Evolutionary conservation across 129 eudicot genomes (phyloP), one percentile per base, ranked within the genome.

Genomic region (Solidago caesia): DNA sequence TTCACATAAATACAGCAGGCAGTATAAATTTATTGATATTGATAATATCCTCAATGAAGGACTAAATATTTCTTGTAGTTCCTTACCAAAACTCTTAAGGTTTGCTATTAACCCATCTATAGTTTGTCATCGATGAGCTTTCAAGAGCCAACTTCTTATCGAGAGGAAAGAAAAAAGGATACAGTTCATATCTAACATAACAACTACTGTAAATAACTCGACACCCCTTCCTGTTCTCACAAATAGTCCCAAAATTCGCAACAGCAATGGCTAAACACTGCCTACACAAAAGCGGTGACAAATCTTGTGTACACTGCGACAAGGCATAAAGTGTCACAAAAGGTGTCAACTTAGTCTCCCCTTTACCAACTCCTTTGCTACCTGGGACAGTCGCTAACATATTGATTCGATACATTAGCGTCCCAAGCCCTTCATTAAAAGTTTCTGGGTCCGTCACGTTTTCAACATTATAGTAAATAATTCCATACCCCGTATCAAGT

Each of bases 211-310:
- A 92, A 13, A 87, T 33, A 67, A 87, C 87, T 44, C 89, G 64
- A 69, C 96, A 92, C 44, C 98, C 95, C 72, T 79, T 84, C 77
- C 57, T 86, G 58, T 78, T 70, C 1, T 62, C 59, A 15, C 98
- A 92, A 43, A 41, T 70, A 15, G 59, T 68, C 5, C 81, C 68
- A 33, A 92, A 86, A 57, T 80, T 82, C 27, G 75, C 76, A 13
- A 87, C 46, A 0, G 89, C 96, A 2, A 71, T 84, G 4, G 89
- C 86, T 77, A 89, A 70, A 68, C 98, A 92, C 75, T 89, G 90
- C 46, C 92, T 75, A 56, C 95, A 92, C 44, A 15, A 7, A 11
- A 89, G 65, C 70, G 49, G 73, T 10, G 90, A 61, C 76, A 93
- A 39, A 70, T 87, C 95, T 74, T 85, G 66, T 2, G 95, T 89